Evolutionary conservation across 148 eudicot genomes (phyloP).

Genomic region (Chenopodium formosanum): DNA sequence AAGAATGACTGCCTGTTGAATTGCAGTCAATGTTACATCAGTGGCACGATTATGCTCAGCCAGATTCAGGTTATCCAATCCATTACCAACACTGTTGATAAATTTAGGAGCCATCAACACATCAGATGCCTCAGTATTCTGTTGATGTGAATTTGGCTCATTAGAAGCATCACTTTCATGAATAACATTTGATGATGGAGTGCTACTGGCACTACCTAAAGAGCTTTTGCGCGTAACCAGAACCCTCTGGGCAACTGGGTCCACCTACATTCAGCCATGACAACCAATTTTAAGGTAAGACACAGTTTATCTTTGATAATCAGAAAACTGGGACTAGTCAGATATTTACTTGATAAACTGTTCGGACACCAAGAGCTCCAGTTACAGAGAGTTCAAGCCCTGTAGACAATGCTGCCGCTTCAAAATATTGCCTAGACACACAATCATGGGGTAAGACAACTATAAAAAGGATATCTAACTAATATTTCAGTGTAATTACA

Average conservation of each 20-base stretch:
- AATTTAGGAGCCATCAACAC: conserved; percentile 70
- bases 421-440: conserved; percentile 55
- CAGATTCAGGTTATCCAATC: conserved; percentile 28
- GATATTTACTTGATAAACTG: conserved; percentile 72
- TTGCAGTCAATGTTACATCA: conserved; percentile 42
- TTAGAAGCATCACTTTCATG: conserved; percentile 28
- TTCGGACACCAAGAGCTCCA: conserved; percentile 91
- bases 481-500: no score
- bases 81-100: conserved; percentile 36
- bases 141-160: conserved; percentile 29
- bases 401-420: conserved; percentile 59
- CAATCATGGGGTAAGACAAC: conserved; percentile 15
- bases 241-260: conserved; percentile 80
- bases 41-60: conserved; percentile 30
- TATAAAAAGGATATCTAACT: background rate
- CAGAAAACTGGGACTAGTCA: background rate
- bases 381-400: conserved; percentile 67
- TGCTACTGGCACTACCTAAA: conserved; percentile 21
- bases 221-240: conserved; percentile 53
- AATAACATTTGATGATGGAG: conserved; percentile 21
- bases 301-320: background rate
- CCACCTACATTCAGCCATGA: conserved; percentile 52
- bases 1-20: conserved; percentile 75
- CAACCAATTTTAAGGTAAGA: conserved; percentile 7
- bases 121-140: conserved; percentile 59